Evolutionary conservation across 2,329 filamentous ascomycete genomes (phyloP).

Genomic region (Cladosporium colombiae): DNA sequence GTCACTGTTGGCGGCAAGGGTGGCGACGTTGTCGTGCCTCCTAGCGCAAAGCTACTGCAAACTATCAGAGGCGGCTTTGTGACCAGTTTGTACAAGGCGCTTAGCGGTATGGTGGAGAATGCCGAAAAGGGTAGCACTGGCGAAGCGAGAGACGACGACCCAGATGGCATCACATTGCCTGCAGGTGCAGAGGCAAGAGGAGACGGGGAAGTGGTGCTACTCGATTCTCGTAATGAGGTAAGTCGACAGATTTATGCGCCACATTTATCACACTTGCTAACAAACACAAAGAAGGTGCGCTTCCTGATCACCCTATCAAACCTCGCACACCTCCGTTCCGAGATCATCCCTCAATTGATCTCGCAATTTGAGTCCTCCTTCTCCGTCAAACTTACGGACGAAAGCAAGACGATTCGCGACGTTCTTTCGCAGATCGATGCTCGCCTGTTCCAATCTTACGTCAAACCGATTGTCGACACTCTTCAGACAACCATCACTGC

Average conservation of each 20-base stretch:
- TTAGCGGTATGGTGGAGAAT: conserved; percentile 96
- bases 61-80: conserved; percentile 92
- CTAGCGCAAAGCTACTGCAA: conserved; percentile 82
- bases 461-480: conserved; percentile 69
- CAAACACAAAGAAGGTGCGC: conserved; percentile 54
- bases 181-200: conserved; percentile 27
- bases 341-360: conserved; percentile 85
- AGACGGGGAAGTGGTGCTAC: conserved; percentile 8
- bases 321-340: conserved; percentile 76
- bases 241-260: too few relatives aligned
- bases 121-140: conserved; percentile 73
- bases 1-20: conserved; percentile 70
- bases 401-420: conserved; percentile 87
- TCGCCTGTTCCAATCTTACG: conserved; percentile 90
- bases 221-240: conserved; percentile 55
- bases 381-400: conserved; percentile 89
- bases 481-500: conserved; percentile 70
- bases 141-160: conserved; percentile 54
- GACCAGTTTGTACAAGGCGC: conserved; percentile 86
- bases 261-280: conserved; percentile 11
- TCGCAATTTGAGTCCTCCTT: conserved; percentile 92
- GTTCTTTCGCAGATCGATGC: conserved; percentile 88
- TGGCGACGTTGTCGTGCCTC: conserved; percentile 78
- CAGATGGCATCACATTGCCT: conserved; percentile 49
- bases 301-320: conserved; percentile 95